Percentiles rank a stretch among this genome's conserved stretches.
These are phyloP conservation scores for Cutaneotrichosporon sp. DNA, from an alignment of 1,284 basidiomycete species.

Conservation along the genomic window DNA sequence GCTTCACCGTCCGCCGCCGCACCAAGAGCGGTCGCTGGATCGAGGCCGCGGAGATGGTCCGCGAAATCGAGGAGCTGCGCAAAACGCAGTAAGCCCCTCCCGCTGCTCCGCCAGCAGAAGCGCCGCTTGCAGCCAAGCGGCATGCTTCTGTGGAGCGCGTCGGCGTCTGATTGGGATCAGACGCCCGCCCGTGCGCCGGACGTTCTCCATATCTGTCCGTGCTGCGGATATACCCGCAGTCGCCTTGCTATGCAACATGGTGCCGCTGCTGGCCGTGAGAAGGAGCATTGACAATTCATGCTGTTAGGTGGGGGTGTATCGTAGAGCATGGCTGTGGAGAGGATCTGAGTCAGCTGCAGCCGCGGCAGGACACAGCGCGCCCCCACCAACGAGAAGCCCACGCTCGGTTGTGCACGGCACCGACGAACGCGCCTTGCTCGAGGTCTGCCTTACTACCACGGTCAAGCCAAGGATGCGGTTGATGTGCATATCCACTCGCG, in stretches of 20 bases:
- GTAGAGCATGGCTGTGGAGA: no score
- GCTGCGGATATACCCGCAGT: background rate
- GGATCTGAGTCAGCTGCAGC: no score
- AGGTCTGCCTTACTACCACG: no score
- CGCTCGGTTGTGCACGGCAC: no score
- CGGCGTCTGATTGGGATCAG: background rate
- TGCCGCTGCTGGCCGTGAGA: background rate
- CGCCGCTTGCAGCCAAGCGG: background rate
- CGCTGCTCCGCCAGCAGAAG: background rate
- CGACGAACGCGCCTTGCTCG: no score
- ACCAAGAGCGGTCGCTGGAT: conserved; percentile 72
- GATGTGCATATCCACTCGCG: no score
- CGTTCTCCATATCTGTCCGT: background rate
- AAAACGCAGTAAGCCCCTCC: conserved; percentile 11
- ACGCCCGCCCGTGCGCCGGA: background rate
- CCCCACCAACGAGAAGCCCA: no score
- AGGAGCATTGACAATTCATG: background rate
- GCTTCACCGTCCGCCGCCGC: conserved; percentile 83
- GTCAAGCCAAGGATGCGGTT: no score
- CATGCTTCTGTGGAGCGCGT: background rate
- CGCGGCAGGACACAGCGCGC: no score
- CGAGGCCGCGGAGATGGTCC: conserved; percentile 42
- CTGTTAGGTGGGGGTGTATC: no score
- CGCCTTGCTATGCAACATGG: background rate
- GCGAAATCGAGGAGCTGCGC: conserved; percentile 1